These are phyloP conservation scores for Licmophora abbreviata DNA, from an alignment of 108 stramenopile species.

Conservation along the genomic window DNA sequence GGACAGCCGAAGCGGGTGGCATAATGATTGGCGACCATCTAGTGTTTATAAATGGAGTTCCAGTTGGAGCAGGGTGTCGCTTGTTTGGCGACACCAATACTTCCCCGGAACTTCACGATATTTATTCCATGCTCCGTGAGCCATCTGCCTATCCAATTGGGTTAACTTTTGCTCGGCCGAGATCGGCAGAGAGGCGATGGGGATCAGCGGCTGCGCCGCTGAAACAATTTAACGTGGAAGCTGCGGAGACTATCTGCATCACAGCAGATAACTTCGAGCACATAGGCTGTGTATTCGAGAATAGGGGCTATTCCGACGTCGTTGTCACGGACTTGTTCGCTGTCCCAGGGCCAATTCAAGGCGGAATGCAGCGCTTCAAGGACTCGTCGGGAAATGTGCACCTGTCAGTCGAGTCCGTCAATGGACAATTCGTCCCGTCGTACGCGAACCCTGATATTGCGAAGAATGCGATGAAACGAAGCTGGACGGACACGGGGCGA, in stretches of 20 bases:
- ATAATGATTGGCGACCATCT: conserved; percentile 78
- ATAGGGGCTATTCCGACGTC: conserved; percentile 18
- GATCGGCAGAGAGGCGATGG: conserved; percentile 20
- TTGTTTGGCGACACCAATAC: conserved; percentile 33
- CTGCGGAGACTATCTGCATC: conserved; percentile 60
- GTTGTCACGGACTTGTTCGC: conserved; percentile 53
- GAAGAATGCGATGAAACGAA: conserved; percentile 57
- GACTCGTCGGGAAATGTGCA: conserved; percentile 19
- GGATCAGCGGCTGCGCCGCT: background rate
- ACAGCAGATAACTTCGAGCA: conserved; percentile 37
- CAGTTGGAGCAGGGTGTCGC: conserved; percentile 77
- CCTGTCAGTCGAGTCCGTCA: conserved; percentile 59
- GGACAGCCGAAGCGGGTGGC: conserved; percentile 58
- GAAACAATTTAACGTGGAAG: conserved; percentile 36
- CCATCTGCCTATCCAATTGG: conserved; percentile 56
- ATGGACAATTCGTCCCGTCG: conserved; percentile 72
- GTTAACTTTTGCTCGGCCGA: conserved; percentile 77
- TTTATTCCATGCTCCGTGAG: conserved; percentile 45
- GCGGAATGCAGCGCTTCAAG: conserved; percentile 24
- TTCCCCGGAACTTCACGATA: conserved; percentile 37
- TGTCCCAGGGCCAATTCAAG: conserved; percentile 59
- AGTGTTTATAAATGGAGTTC: conserved; percentile 72
- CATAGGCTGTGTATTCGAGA: conserved; percentile 60
- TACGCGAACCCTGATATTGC: conserved; percentile 68
- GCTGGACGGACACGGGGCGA: conserved; percentile 53